Evolutionary conservation across 257 asterid genomes (phyloP).

Genomic region (Plectranthus barbatus): DNA sequence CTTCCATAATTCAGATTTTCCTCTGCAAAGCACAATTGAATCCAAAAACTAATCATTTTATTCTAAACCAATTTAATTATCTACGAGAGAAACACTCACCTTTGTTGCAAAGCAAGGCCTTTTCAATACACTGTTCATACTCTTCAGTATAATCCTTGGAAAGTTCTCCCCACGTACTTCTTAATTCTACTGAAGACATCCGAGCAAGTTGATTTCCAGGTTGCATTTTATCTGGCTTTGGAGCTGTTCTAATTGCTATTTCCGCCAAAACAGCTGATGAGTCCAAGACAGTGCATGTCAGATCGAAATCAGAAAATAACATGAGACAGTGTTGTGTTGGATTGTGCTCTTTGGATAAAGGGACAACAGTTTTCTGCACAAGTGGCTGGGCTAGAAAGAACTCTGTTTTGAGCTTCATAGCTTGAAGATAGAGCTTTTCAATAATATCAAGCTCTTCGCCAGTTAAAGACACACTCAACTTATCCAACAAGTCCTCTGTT

Average conservation of each 20-base stretch:
- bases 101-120: slow-evolving; percentile 36
- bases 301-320: slow-evolving; percentile 86
- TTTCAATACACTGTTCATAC: slow-evolving; percentile 76
- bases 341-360: slow-evolving; percentile 61
- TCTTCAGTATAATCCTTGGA: slow-evolving; percentile 72
- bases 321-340: slow-evolving; percentile 43
- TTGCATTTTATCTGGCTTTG: slow-evolving; percentile 48
- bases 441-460: slow-evolving; percentile 78
- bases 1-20: slow-evolving; percentile 52
- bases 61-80: background rate
- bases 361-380: slow-evolving; percentile 58
- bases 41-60: slow-evolving; percentile 6
- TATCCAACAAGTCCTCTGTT: slow-evolving; percentile 79
- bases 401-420: slow-evolving; percentile 69
- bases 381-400: slow-evolving; percentile 80
- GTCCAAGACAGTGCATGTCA: slow-evolving; percentile 79
- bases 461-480: slow-evolving; percentile 73
- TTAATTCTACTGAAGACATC: slow-evolving; percentile 59
- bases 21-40: slow-evolving; percentile 32
- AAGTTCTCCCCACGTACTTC: slow-evolving; percentile 62
- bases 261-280: slow-evolving; percentile 93
- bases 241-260: slow-evolving; percentile 66
- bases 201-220: slow-evolving; percentile 51
- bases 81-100: too few species aligned
- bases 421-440: slow-evolving; percentile 79